A percentile compares a stretch with the other conserved stretches of the same genome.
These are phyloP conservation scores for Salvia sclarea DNA, from an alignment of 305 asterid species.

Conservation along the genomic window DNA sequence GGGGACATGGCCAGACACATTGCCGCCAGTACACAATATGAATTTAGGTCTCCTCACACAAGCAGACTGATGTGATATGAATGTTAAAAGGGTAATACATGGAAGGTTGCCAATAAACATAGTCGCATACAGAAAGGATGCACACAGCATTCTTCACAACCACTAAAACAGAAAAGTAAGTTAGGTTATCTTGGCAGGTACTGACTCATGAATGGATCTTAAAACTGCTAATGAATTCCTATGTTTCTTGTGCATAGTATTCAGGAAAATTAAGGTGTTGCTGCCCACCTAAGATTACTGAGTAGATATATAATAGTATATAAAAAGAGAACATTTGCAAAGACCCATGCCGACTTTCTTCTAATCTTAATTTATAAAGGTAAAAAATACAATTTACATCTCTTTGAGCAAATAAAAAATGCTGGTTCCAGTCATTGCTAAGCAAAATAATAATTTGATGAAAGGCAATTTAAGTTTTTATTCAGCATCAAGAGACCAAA, in stretches of 20 bases:
- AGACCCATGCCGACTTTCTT: not conserved
- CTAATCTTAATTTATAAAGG: not conserved
- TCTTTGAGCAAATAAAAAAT: not conserved
- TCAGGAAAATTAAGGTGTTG: not conserved
- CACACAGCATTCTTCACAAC: no score
- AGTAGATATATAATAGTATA: no score
- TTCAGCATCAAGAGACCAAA: not conserved
- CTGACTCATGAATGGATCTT: no score
- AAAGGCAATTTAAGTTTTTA: not conserved
- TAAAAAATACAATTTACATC: constrained; percentile 2
- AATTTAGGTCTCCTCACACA: constrained; percentile 88
- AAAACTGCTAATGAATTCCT: not conserved
- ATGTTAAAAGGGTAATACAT: constrained; percentile 15
- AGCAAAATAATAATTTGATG: not conserved
- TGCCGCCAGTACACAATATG: constrained; percentile 79
- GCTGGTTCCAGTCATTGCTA: not conserved
- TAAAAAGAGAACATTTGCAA: not conserved
- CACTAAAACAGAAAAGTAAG: no score
- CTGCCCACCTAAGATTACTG: not conserved
- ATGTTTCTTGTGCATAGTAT: not conserved
- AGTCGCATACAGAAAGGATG: constrained; percentile 8
- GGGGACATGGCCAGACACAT: constrained; percentile 74
- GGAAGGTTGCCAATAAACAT: constrained; percentile 19
- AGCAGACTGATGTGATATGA: constrained; percentile 53
- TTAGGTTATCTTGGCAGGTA: no score